Evolutionary conservation across 1,284 basidiomycete genomes (phyloP), one percentile per base, ranked within the genome.

Genomic region (Tremellales sp.): DNA sequence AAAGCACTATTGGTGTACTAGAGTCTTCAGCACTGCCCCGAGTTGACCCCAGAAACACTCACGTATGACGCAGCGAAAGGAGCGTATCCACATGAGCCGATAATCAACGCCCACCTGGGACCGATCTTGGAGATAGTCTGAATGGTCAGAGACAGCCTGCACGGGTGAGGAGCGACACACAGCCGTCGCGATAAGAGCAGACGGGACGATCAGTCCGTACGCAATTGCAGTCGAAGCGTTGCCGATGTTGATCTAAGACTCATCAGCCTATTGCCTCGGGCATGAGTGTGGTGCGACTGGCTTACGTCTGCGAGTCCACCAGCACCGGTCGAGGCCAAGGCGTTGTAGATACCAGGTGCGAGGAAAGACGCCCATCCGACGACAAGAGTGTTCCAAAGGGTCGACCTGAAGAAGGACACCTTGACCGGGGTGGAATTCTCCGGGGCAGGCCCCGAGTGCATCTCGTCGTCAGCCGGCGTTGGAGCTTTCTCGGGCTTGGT

Each of bases 131-230:
- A 61, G 40, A 70, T 31, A 15, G 15, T 15, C 29, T 31, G n/a
- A 31, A 15, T 15, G 29, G 15, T 31, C 29, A 31, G 29, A 8
- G 29, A 15, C 15, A 8, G 8, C 29, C 8, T 31, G 10, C 15
- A 8, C 8, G 10, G 15, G 29, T 31, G 29, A 8, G 8, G 15
- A 15, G 15, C 15, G 15, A 15, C 29, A 8, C 29, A 31, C 29
- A 15, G 29, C 29, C 15, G 29, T 31, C 10, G 29, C 29, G 10
- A 31, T 31, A 31, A 31, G 29, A 31, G 29, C 29, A 8, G 29
- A 72, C 26, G 72, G 39, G 11, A 75, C 66, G 62, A 75, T 71
- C 15, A 75, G 51, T 0, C 54, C 67, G 40, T 67, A 75, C 2
- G 72, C 73, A 13, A 72, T 23, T 22, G 58, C 58, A 15, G 46